A percentile compares a stretch with the other conserved stretches of the same genome.
Conservation (phyloP, 306 rosid genomes). For the Quercus ilex region DNA sequence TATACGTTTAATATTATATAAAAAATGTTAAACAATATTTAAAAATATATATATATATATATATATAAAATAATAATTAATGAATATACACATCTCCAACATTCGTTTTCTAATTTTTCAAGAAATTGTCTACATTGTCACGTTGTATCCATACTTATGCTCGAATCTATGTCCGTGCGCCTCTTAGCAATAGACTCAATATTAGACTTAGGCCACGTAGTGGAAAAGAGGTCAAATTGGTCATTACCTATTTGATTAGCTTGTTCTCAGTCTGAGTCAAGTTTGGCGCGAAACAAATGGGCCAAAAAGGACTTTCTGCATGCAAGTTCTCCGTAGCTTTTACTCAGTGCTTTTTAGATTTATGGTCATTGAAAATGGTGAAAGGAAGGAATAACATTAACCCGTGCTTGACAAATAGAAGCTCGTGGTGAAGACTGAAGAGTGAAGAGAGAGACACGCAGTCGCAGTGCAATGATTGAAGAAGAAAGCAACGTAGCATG, state of each 20-base stretch:
- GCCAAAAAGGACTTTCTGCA: slow-evolving; percentile 23
- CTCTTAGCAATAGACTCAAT: background rate
- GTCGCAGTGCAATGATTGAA: slow-evolving; percentile 31
- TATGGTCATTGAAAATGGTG: slow-evolving; percentile 35
- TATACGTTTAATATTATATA: no score
- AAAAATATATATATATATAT: no score
- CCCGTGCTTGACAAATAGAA: slow-evolving; percentile 33
- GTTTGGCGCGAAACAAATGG: slow-evolving; percentile 42
- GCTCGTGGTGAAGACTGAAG: slow-evolving; percentile 16
- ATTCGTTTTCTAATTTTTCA: no score
- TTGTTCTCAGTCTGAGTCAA: slow-evolving; percentile 9
- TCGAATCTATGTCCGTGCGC: no score
- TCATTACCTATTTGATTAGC: background rate
- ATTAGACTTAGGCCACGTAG: slow-evolving; percentile 14
- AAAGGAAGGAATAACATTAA: slow-evolving; percentile 30
- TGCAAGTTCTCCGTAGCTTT: slow-evolving; percentile 34
- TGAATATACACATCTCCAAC: no score
- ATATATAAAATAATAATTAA: no score
- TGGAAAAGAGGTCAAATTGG: background rate
- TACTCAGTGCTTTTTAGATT: slow-evolving; percentile 17
- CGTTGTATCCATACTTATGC: background rate
- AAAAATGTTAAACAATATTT: no score
- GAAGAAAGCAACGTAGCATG: slow-evolving; percentile 32
- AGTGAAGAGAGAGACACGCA: background rate
- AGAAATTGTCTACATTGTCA: background rate